Percentiles rank a stretch among this genome's conserved stretches.
These are phyloP conservation scores for Russula brevipes DNA, from an alignment of 768 basidiomycete species.

Conservation along the genomic window DNA sequence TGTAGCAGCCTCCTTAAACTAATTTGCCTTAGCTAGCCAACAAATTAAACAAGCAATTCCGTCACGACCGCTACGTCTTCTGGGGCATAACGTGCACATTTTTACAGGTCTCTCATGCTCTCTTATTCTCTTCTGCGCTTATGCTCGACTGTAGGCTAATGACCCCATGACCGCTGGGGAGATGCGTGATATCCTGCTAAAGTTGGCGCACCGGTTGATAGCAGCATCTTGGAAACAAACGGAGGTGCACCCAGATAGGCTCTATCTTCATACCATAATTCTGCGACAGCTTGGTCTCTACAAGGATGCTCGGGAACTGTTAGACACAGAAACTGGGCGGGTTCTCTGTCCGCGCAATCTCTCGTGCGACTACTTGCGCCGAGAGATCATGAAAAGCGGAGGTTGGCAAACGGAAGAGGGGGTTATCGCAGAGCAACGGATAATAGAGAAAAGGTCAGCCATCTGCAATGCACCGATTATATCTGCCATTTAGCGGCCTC, in stretches of 20 bases:
- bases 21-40: constrained; percentile 55
- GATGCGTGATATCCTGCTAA: constrained; percentile 65
- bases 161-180: constrained; percentile 54
- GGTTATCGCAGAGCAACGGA: constrained; percentile 51
- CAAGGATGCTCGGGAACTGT: constrained; percentile 64
- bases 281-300: constrained; percentile 61
- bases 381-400: constrained; percentile 59
- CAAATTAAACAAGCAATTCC: constrained; percentile 79
- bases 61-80: constrained; percentile 73
- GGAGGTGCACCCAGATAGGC: constrained; percentile 64
- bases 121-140: not conserved
- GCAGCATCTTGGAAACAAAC: constrained; percentile 58
- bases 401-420: constrained; percentile 59
- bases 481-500: not conserved
- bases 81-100: constrained; percentile 79
- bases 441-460: constrained; percentile 55
- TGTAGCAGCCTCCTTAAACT: constrained; percentile 1
- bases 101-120: constrained; percentile 52
- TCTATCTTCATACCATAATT: constrained; percentile 69
- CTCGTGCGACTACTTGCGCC: constrained; percentile 67
- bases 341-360: constrained; percentile 65
- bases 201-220: constrained; percentile 72
- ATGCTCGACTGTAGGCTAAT: constrained; percentile 49
- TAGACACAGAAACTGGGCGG: constrained; percentile 65
- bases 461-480: not conserved